Percentiles rank a stretch among this genome's conserved stretches.
Evolutionary conservation across 192 early-diverging fungal species (phyloP).

Genomic region (Gigaspora rosea): DNA sequence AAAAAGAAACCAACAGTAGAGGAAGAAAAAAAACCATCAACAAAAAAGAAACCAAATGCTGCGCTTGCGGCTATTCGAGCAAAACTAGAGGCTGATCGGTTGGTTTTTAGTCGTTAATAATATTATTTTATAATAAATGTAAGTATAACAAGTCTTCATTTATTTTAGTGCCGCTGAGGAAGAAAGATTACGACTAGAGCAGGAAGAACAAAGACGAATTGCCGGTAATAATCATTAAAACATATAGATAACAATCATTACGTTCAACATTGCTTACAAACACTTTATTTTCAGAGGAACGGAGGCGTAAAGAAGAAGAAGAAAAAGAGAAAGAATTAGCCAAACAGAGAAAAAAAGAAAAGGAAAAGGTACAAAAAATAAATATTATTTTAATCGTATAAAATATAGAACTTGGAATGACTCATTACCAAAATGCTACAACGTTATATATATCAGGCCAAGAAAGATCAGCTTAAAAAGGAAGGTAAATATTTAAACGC

Average conservation of each 20-base stretch:
- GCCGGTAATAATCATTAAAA: conserved; percentile 1
- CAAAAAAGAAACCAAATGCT: conserved; percentile 54
- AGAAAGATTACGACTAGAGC: conserved; percentile 61
- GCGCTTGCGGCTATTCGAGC: conserved; percentile 55
- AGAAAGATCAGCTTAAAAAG: conserved; percentile 85
- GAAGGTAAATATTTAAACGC: conserved; percentile 92
- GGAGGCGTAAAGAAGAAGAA: conserved; percentile 60
- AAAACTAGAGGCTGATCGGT: conserved; percentile 26
- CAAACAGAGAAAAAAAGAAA: conserved; percentile 78
- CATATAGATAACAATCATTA: conserved; percentile 2
- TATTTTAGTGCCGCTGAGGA: conserved; percentile 73
- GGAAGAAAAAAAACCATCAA: conserved; percentile 54
- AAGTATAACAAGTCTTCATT: conserved; percentile 33
- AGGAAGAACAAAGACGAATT: conserved; percentile 66
- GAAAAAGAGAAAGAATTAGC: conserved; percentile 78
- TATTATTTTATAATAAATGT: neutral
- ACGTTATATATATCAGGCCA: conserved; percentile 49
- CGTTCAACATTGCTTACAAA: neutral
- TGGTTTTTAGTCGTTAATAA: neutral
- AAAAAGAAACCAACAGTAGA: conserved; percentile 52
- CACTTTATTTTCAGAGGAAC: conserved; percentile 24
- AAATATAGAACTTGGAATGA: neutral
- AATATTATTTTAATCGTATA: neutral
- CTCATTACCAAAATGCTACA: neutral
- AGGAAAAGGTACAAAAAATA: conserved; percentile 56